phyloP scores from a whole-genome alignment of 2,329 filamentous ascomycete species.

The Dryadomyces quercivorus region DNA sequence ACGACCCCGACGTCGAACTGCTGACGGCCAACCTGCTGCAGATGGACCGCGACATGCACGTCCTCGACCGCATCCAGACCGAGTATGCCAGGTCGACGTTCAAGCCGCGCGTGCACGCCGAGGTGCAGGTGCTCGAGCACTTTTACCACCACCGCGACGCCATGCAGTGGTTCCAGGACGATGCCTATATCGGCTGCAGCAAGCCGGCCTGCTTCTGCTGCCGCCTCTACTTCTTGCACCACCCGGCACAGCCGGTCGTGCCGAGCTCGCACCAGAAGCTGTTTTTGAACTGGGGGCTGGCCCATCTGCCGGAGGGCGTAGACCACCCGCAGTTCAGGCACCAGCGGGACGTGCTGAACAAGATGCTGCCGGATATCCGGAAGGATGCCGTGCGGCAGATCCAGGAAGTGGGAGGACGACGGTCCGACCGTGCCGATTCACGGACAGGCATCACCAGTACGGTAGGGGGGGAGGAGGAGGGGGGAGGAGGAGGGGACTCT shows the following conservation, averaged over 20 bases:
- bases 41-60: constrained; percentile 18
- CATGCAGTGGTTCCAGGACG: constrained; percentile 23
- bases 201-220: constrained; percentile 40
- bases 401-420: neutral
- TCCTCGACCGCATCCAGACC: constrained; percentile 15
- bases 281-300: constrained; percentile 28
- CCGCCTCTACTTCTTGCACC: constrained; percentile 28
- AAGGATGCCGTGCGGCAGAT: constrained; percentile 4
- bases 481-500: too few relatives aligned
- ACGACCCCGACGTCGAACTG: too few relatives aligned
- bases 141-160: constrained; percentile 20
- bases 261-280: constrained; percentile 26
- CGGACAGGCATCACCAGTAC: constrained; percentile 4
- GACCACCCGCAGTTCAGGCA: neutral
- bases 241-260: constrained; percentile 20
- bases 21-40: neutral
- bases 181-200: constrained; percentile 36
- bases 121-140: constrained; percentile 34
- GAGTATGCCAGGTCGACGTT: constrained; percentile 16
- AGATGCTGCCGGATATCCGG: constrained; percentile 4
- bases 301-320: neutral
- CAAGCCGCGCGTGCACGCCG: constrained; percentile 27
- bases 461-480: too few relatives aligned
- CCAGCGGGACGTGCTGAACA: constrained; percentile 3
- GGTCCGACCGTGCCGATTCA: constrained; percentile 1